Evolutionary conservation across 495 filamentous ascomycete species (phyloP).

Genomic region (Ramalina intermedia): DNA sequence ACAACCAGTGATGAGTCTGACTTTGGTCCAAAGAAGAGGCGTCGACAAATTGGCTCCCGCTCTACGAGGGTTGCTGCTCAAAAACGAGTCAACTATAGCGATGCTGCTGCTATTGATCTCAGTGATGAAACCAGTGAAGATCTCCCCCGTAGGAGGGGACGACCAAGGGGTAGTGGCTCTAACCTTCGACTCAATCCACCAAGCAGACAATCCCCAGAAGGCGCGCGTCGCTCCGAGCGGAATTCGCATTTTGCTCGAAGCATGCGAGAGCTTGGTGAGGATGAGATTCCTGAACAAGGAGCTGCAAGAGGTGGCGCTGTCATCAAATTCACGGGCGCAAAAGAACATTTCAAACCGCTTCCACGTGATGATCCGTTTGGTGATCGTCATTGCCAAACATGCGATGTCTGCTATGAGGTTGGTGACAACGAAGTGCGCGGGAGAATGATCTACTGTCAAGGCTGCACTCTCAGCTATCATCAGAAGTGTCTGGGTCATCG

Average conservation of each 20-base stretch:
- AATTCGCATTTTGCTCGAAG: conserved; percentile 30
- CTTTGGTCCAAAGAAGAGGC: not conserved
- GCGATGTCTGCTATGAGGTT: conserved; percentile 52
- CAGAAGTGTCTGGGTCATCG: conserved; percentile 67
- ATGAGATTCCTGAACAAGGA: conserved; percentile 50
- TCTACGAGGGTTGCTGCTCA: conserved; percentile 2
- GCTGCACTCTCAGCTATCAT: conserved; percentile 74
- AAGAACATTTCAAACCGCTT: conserved; percentile 51
- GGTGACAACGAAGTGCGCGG: conserved; percentile 42
- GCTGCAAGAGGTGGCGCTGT: conserved; percentile 8
- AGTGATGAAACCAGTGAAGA: conserved; percentile 2
- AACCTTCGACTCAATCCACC: not conserved
- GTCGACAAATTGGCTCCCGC: not conserved
- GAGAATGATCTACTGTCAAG: conserved; percentile 71
- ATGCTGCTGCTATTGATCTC: conserved; percentile 8
- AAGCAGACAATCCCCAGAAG: conserved; percentile 2
- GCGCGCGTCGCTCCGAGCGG: conserved; percentile 37
- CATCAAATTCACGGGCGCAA: conserved; percentile 44
- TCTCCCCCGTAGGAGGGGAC: not conserved
- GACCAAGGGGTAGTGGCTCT: not conserved
- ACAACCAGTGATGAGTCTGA: conserved; percentile 2
- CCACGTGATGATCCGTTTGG: conserved; percentile 45
- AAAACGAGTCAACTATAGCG: conserved; percentile 13
- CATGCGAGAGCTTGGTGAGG: conserved; percentile 52
- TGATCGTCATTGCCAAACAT: conserved; percentile 48